These are phyloP conservation scores for Gnomoniopsis sp. DNA, from an alignment of 2,329 filamentous ascomycete genomes.

Conservation along the genomic window DNA sequence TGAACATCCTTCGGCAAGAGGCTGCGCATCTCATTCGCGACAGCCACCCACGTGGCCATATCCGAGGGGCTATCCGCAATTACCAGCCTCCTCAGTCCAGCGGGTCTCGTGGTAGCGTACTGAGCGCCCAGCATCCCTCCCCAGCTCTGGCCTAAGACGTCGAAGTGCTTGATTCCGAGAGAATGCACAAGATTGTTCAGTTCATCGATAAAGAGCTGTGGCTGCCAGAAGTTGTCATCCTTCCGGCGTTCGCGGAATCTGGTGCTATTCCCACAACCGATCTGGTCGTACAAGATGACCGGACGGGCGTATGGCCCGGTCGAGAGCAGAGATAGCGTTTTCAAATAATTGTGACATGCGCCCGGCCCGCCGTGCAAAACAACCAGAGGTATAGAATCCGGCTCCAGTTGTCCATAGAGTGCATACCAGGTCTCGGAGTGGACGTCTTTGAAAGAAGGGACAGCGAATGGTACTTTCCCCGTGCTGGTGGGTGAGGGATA, in stretches of 20 bases:
- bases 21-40: constrained; percentile 19
- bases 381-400: constrained; percentile 9
- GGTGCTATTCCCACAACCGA: constrained; percentile 43
- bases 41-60: constrained; percentile 24
- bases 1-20: constrained; percentile 23
- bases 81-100: constrained; percentile 36
- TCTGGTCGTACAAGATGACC: constrained; percentile 52
- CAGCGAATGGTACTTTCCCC: neutral
- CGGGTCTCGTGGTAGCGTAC: constrained; percentile 35
- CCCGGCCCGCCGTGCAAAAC: constrained; percentile 42
- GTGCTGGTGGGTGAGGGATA: neutral
- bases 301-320: constrained; percentile 25
- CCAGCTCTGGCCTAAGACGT: constrained; percentile 49
- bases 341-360: constrained; percentile 40
- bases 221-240: constrained; percentile 40
- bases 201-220: constrained; percentile 44
- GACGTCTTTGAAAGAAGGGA: neutral
- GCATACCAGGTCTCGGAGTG: neutral
- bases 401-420: neutral
- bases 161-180: constrained; percentile 37
- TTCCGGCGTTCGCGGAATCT: neutral
- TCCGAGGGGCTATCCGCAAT: constrained; percentile 28
- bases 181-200: constrained; percentile 43
- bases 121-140: constrained; percentile 47
- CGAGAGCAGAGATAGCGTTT: constrained; percentile 35